Evolutionary conservation across 441 rosid genomes (phyloP).

Genomic region (Aquilaria agallochum): DNA sequence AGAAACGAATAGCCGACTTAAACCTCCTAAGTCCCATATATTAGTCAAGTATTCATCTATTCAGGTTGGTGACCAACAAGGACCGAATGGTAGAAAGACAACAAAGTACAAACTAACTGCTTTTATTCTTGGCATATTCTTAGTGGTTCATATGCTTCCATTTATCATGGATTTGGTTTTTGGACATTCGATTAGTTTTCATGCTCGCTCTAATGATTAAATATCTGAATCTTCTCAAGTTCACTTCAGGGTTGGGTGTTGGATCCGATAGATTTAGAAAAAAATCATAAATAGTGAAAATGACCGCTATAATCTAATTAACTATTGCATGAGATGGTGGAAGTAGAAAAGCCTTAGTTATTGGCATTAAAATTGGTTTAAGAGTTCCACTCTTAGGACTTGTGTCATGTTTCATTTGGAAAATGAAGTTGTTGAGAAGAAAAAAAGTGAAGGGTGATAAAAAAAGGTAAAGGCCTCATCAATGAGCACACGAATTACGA

Average conservation of each 20-base stretch:
- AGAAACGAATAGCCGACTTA: too few relatives aligned
- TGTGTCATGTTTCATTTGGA: slow-evolving; percentile 42
- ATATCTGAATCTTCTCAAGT: too few relatives aligned
- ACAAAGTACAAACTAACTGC: neutral
- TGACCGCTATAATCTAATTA: slow-evolving; percentile 2
- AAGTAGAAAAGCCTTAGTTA: slow-evolving; percentile 20
- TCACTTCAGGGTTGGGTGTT: too few relatives aligned
- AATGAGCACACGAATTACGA: neutral
- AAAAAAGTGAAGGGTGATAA: slow-evolving; percentile 12
- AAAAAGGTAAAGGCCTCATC: slow-evolving; percentile 26
- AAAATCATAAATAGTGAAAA: neutral
- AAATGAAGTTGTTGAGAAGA: slow-evolving; percentile 26
- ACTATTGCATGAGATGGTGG: slow-evolving; percentile 36
- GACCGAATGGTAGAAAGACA: too few relatives aligned
- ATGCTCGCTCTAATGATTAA: neutral
- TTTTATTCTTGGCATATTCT: neutral
- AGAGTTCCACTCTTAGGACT: slow-evolving; percentile 42
- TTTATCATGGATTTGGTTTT: neutral
- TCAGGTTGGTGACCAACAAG: too few relatives aligned
- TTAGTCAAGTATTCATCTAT: too few relatives aligned
- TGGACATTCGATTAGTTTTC: neutral
- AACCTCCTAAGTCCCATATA: too few relatives aligned
- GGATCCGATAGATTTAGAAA: neutral
- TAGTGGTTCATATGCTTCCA: neutral
- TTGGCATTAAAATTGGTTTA: slow-evolving; percentile 45